phyloP scores from a whole-genome alignment of 768 basidiomycete genomes.

The Flagelloscypha sp. region DNA sequence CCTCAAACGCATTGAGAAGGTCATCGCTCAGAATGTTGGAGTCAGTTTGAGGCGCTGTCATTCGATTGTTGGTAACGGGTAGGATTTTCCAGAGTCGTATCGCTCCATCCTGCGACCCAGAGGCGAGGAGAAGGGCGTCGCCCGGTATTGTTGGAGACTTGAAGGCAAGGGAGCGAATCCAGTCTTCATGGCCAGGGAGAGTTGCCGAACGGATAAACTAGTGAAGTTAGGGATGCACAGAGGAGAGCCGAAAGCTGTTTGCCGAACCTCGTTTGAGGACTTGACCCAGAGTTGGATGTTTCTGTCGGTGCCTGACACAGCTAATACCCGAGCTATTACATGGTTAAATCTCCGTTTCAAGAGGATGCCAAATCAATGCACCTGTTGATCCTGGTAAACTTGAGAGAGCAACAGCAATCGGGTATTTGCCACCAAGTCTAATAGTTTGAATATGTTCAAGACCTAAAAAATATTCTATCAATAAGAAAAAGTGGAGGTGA shows the following conservation, averaged over 20 bases:
- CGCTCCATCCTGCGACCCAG: slow-evolving; percentile 91
- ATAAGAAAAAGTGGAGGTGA: too few species aligned
- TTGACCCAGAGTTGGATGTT: slow-evolving; percentile 73
- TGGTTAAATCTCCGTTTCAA: slow-evolving; percentile 1
- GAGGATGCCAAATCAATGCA: slow-evolving; percentile 21
- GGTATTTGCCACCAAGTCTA: slow-evolving; percentile 58
- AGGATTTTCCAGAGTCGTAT: slow-evolving; percentile 91
- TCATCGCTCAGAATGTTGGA: slow-evolving; percentile 49
- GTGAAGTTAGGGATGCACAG: slow-evolving; percentile 1
- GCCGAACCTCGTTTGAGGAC: slow-evolving; percentile 46
- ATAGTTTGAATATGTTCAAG: slow-evolving; percentile 55
- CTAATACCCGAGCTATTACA: slow-evolving; percentile 54
- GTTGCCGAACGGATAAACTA: slow-evolving; percentile 55
- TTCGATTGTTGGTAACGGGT: slow-evolving; percentile 25
- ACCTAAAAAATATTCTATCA: too few species aligned
- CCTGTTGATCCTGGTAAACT: slow-evolving; percentile 62
- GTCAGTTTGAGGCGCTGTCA: slow-evolving; percentile 12
- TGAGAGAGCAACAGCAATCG: slow-evolving; percentile 59
- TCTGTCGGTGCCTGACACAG: slow-evolving; percentile 74
- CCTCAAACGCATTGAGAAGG: slow-evolving; percentile 82
- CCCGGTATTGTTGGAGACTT: slow-evolving; percentile 22
- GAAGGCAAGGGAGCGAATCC: slow-evolving; percentile 82
- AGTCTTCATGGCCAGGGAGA: slow-evolving; percentile 88
- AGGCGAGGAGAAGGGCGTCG: slow-evolving; percentile 68
- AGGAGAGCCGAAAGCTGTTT: slow-evolving; percentile 3